Conservation (phyloP, 352 stramenopile species). For the Phytophthora citricola region DNA sequence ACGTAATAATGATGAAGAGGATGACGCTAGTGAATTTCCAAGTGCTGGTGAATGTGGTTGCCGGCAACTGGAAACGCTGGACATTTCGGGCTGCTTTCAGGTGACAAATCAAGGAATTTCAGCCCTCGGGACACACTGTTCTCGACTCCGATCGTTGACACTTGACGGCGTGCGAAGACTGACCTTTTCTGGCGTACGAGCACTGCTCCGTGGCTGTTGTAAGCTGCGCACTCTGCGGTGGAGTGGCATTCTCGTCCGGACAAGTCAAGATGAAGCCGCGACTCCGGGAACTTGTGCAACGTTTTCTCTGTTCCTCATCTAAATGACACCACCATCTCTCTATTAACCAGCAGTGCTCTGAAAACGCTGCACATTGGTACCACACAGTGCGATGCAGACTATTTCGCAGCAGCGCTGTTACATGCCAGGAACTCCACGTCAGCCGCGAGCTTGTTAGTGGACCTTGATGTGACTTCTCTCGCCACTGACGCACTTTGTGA, state of each 20-base stretch:
- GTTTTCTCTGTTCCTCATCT: conserved; percentile 79
- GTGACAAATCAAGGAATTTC: conserved; percentile 59
- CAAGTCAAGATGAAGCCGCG: conserved; percentile 22
- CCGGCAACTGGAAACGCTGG: conserved; percentile 48
- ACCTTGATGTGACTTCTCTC: conserved; percentile 69
- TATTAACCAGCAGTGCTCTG: conserved; percentile 37
- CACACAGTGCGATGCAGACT: conserved; percentile 60
- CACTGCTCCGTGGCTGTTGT: conserved; percentile 43
- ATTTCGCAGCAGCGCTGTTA: conserved; percentile 38
- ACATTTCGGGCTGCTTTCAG: conserved; percentile 74
- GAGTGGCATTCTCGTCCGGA: conserved; percentile 68
- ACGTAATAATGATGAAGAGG: conserved; percentile 5
- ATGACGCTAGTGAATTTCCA: conserved; percentile 16
- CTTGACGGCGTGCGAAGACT: conserved; percentile 70
- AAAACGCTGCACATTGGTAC: conserved; percentile 61
- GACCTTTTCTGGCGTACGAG: conserved; percentile 30
- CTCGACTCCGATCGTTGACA: conserved; percentile 49
- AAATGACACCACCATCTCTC: conserved; percentile 33
- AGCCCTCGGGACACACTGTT: conserved; percentile 45
- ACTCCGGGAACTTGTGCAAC: conserved; percentile 26
- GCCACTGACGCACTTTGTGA: conserved; percentile 67
- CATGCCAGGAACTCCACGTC: conserved; percentile 19
- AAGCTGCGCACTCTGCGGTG: conserved; percentile 53
- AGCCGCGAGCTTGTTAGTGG: conserved; percentile 29
- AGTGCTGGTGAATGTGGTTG: conserved; percentile 38